Base-by-base conservation (phyloP, 2,329 filamentous ascomycete species). In the Cryphonectria nitschkei region DNA sequence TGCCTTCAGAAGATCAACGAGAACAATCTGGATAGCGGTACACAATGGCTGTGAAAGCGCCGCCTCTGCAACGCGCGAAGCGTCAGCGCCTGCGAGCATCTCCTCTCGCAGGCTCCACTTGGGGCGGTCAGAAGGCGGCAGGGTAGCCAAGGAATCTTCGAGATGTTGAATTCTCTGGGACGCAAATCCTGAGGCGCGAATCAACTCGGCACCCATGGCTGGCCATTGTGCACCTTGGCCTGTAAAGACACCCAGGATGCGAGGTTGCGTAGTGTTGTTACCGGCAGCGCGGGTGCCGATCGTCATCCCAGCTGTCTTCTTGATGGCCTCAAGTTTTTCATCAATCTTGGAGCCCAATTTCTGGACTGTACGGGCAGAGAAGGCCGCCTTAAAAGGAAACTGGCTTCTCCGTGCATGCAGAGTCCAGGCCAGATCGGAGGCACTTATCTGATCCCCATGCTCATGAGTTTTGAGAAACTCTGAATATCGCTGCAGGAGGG, bases 141-240 rank as follows among this genome's bases (percentile, higher is more conserved):
- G 16, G 19, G 54, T 29, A 19, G 56, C 64, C 19, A 72, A 46
- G 2, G 62, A 43, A 5, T 61, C 7, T 26, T 70, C 63, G 4
- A 72, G 68, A 16, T 68, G 37, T 19, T 60, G 34, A 6, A 72
- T 34, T 3, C 60, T 56, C 8, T 39, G 50, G 19, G 11, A 14
- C 14, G 56, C 68, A n/a, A 50, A 60, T 14, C 34, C 32, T 6
- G 79, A 69, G 80, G 79, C n/a, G 77, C 75, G 19, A 76, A 77
- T 29, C 11, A 81, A 74, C 62, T 75, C 70, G 3, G 34, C 70
- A 13, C 79, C 80, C 80, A 82, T 82, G 0, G 69, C 43, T 0
- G 76, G 69, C 77, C 77, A 80, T 66, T 81, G 79, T 0, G 78
- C 79, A 11, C 79, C 79, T 64, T 81, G 79, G 2, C 79, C 79